Conservation (phyloP, 2,329 filamentous ascomycete genomes). For the Trichocomaceae sp. region DNA sequence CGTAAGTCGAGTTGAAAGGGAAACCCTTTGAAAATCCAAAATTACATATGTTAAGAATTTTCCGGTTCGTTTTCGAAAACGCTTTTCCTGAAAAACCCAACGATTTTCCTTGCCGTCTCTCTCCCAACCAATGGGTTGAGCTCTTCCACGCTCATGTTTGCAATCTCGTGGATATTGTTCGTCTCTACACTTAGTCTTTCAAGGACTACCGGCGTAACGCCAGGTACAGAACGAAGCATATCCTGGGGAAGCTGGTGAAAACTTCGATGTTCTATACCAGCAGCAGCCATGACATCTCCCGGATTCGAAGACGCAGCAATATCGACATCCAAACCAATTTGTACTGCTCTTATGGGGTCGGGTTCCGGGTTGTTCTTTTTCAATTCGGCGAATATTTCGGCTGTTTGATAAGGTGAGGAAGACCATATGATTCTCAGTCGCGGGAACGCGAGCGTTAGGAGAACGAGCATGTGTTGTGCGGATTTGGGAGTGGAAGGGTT, state of each 20-base stretch:
- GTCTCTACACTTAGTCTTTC: slow-evolving; percentile 64
- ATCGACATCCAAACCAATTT: slow-evolving; percentile 65
- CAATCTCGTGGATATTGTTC: slow-evolving; percentile 72
- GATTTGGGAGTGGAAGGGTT: slow-evolving; percentile 62
- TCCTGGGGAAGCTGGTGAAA: slow-evolving; percentile 86
- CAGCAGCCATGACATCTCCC: slow-evolving; percentile 53
- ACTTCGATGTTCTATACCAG: slow-evolving; percentile 49
- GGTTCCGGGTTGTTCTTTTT: slow-evolving; percentile 88
- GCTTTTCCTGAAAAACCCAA: slow-evolving; percentile 69
- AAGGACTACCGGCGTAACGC: slow-evolving; percentile 73
- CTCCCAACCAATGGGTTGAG: slow-evolving; percentile 68
- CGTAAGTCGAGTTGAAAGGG: neutral
- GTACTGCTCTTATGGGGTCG: slow-evolving; percentile 79
- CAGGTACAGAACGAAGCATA: slow-evolving; percentile 79
- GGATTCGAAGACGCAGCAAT: slow-evolving; percentile 22
- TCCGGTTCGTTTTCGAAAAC: slow-evolving; percentile 43
- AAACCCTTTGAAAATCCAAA: no score
- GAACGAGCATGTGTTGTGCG: slow-evolving; percentile 83
- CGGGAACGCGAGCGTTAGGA: slow-evolving; percentile 88
- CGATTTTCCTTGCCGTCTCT: slow-evolving; percentile 68
- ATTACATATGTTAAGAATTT: neutral
- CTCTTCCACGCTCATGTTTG: slow-evolving; percentile 73
- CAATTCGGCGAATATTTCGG: slow-evolving; percentile 89
- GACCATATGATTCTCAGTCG: slow-evolving; percentile 90
- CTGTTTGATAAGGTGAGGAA: slow-evolving; percentile 86